Evolutionary conservation across 305 asterid genomes (phyloP).

Genomic region (Solanum hybrid): DNA sequence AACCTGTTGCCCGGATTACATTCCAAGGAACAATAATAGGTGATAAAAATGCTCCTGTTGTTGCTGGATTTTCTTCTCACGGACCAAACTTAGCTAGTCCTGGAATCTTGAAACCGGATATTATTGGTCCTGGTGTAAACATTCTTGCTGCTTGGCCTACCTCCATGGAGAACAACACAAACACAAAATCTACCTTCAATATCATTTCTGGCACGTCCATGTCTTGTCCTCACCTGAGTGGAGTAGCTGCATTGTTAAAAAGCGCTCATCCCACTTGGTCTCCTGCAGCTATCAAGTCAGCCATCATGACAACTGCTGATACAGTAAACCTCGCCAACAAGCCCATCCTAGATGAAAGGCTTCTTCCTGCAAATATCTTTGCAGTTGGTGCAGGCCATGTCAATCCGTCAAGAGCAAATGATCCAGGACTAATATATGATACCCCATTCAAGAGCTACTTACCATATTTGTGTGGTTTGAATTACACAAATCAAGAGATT

Average conservation of each 20-base stretch:
- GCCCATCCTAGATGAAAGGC: constrained; percentile 16
- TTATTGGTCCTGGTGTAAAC: constrained; percentile 46
- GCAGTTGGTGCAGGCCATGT: constrained; percentile 48
- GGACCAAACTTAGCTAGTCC: constrained; percentile 29
- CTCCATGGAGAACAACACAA: constrained; percentile 18
- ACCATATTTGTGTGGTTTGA: constrained; percentile 34
- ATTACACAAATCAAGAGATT: constrained; percentile 21
- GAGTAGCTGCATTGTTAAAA: constrained; percentile 40
- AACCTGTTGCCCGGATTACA: constrained; percentile 23
- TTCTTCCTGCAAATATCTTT: constrained; percentile 4
- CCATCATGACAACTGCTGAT: constrained; percentile 40
- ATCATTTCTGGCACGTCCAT: constrained; percentile 44
- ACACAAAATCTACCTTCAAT: constrained; percentile 25
- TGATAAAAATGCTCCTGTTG: constrained; percentile 20
- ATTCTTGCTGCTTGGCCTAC: constrained; percentile 33
- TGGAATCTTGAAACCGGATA: constrained; percentile 48
- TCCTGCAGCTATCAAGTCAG: constrained; percentile 50
- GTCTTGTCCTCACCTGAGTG: constrained; percentile 49
- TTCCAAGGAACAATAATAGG: constrained; percentile 43
- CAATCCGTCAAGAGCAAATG: neutral
- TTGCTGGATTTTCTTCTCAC: constrained; percentile 36
- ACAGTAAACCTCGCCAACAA: neutral
- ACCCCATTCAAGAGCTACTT: neutral
- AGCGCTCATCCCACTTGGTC: constrained; percentile 45
- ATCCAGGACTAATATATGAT: neutral